Percentiles rank a stretch among this genome's conserved stretches.
Conservation (phyloP, 177 flowering plant species). For the Vitis hybrid region DNA sequence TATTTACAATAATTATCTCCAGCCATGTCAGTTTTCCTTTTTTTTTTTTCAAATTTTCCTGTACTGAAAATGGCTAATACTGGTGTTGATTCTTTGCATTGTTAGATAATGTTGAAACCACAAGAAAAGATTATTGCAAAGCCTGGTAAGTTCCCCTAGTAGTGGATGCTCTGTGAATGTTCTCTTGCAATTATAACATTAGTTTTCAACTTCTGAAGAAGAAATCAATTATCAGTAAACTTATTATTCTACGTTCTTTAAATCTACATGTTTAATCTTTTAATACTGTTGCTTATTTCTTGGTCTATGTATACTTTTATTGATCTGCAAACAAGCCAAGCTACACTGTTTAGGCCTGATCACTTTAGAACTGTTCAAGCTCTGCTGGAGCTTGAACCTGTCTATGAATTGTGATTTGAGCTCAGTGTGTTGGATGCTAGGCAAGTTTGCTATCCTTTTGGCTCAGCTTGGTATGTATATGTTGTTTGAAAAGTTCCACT, state of each 20-base stretch:
- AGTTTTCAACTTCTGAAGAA: background rate
- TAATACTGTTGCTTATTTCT: no score
- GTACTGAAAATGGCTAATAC: background rate
- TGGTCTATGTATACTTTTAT: no score
- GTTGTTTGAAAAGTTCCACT: no score
- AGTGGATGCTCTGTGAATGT: background rate
- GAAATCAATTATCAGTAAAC: background rate
- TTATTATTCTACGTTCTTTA: no score
- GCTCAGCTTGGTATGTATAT: no score
- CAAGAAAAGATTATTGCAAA: slow-evolving; percentile 79
- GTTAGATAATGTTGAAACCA: slow-evolving; percentile 93
- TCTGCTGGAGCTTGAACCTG: no score
- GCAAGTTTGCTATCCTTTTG: no score
- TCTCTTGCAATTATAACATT: background rate
- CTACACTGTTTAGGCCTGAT: no score
- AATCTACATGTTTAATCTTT: background rate
- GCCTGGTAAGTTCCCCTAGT: slow-evolving; percentile 61
- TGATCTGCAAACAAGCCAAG: no score
- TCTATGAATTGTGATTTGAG: no score
- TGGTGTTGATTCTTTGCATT: slow-evolving; percentile 11
- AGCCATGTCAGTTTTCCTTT: background rate
- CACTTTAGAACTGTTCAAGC: no score
- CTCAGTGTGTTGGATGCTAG: no score
- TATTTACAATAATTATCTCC: slow-evolving; percentile 19
- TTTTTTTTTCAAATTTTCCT: background rate